Conservation (phyloP, 768 basidiomycete genomes). For the Boletales sp. region DNA sequence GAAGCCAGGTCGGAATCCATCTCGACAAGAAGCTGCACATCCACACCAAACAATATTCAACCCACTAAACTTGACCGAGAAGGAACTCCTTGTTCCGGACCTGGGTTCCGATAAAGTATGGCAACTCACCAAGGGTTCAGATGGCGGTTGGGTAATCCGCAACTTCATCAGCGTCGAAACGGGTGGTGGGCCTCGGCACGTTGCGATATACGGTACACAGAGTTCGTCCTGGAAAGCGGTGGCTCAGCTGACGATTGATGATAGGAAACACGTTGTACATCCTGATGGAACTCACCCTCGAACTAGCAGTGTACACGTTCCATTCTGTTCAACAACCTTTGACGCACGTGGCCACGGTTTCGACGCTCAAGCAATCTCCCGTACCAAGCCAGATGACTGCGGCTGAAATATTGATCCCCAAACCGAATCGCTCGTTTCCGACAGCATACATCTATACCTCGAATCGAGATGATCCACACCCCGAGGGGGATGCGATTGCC, state of each 20-base stretch:
- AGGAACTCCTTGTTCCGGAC: slow-evolving; percentile 70
- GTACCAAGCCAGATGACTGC: slow-evolving; percentile 53
- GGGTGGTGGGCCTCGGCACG: slow-evolving; percentile 72
- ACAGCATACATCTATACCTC: slow-evolving; percentile 65
- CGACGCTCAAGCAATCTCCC: slow-evolving; percentile 48
- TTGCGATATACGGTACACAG: slow-evolving; percentile 54
- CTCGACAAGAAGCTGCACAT: slow-evolving; percentile 70
- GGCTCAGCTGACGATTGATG: neutral
- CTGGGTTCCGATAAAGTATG: slow-evolving; percentile 71
- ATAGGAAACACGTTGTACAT: slow-evolving; percentile 64
- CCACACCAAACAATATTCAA: slow-evolving; percentile 64
- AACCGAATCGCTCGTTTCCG: slow-evolving; percentile 48
- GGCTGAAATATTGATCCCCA: slow-evolving; percentile 65
- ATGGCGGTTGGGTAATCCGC: slow-evolving; percentile 48
- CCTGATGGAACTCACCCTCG: slow-evolving; percentile 60
- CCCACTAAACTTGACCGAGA: slow-evolving; percentile 40
- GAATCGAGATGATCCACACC: slow-evolving; percentile 69
- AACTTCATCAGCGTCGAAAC: slow-evolving; percentile 46
- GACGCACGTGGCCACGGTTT: slow-evolving; percentile 34
- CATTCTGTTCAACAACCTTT: slow-evolving; percentile 40
- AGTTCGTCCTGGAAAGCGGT: neutral
- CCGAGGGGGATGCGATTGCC: slow-evolving; percentile 69
- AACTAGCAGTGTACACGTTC: slow-evolving; percentile 53
- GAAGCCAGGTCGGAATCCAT: slow-evolving; percentile 58
- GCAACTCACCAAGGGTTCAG: slow-evolving; percentile 42